phyloP scores from a whole-genome alignment of 1,139 yeast species.

The Scheffersomyces quercinus region DNA sequence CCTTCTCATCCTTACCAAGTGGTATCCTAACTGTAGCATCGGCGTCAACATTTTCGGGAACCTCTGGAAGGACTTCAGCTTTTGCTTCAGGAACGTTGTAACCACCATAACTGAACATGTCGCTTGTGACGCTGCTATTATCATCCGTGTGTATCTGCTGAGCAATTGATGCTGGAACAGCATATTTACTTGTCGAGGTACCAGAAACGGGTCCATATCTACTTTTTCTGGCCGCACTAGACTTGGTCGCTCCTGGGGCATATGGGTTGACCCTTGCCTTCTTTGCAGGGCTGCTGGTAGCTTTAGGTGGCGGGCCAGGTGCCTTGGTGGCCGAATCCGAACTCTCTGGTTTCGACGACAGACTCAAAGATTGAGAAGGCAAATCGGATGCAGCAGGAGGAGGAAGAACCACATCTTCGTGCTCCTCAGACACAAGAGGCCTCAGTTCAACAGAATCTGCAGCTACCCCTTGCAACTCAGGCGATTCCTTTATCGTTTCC shows the following conservation, averaged over 20 bases:
- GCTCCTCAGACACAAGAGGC: no score
- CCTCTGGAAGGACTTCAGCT: neutral
- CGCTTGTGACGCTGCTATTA: conserved; percentile 10
- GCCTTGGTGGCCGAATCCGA: neutral
- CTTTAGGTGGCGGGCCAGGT: conserved; percentile 12
- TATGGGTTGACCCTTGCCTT: conserved; percentile 34
- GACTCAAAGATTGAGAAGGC: conserved; percentile 2
- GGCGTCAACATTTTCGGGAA: neutral
- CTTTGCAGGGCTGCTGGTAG: conserved; percentile 3
- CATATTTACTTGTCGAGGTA: conserved; percentile 12
- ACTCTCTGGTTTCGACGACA: conserved; percentile 9
- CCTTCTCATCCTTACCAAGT: neutral
- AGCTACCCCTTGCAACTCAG: conserved; percentile 3
- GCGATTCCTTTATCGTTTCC: conserved; percentile 15
- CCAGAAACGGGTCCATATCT: conserved; percentile 32
- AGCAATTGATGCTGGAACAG: conserved; percentile 10
- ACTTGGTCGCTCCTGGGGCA: conserved; percentile 31
- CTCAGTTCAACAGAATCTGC: neutral
- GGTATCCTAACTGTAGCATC: neutral
- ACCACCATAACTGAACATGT: conserved; percentile 41
- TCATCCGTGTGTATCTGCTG: neutral
- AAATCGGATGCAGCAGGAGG: neutral
- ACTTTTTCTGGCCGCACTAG: conserved; percentile 14
- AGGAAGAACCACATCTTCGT: neutral
- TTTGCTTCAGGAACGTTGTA: conserved; percentile 7